phyloP scores from a whole-genome alignment of 2,329 filamentous ascomycete species.

The Stemphylium lycopersici region DNA sequence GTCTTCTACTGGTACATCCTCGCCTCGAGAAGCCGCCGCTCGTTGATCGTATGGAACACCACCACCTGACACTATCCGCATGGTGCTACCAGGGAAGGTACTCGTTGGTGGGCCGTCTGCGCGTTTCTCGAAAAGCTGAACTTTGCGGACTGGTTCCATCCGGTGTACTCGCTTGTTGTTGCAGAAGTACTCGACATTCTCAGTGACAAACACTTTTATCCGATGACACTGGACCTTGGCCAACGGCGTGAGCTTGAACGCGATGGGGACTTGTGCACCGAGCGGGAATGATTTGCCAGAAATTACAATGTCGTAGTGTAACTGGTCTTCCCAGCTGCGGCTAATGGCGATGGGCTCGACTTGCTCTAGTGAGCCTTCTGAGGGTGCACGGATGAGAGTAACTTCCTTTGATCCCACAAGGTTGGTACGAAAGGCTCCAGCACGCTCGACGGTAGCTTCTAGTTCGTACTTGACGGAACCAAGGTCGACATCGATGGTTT shows the following conservation, averaged over 20 bases:
- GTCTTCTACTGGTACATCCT: conserved; percentile 60
- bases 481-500: conserved; percentile 86
- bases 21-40: conserved; percentile 61
- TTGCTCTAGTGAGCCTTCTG: conserved; percentile 87
- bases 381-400: conserved; percentile 80
- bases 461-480: conserved; percentile 88
- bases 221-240: conserved; percentile 94
- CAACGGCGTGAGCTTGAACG: conserved; percentile 89
- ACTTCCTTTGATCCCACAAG: conserved; percentile 83
- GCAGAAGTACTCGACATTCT: conserved; percentile 90
- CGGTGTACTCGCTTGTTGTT: conserved; percentile 83
- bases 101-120: conserved; percentile 78
- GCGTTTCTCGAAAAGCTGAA: conserved; percentile 85
- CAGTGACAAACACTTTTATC: conserved; percentile 88
- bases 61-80: conserved; percentile 79
- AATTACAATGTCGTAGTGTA: conserved; percentile 95
- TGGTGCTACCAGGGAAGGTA: conserved; percentile 75
- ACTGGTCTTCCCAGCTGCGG: conserved; percentile 90
- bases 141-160: conserved; percentile 82
- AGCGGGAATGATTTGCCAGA: conserved; percentile 94
- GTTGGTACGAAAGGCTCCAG: conserved; percentile 89
- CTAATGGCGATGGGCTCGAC: conserved; percentile 94
- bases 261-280: conserved; percentile 85
- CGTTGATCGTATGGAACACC: conserved; percentile 72
- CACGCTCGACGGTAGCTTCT: conserved; percentile 81